These are phyloP conservation scores for Talaromyces sp. DNA, from an alignment of 2,329 filamentous ascomycete genomes.

Conservation along the genomic window DNA sequence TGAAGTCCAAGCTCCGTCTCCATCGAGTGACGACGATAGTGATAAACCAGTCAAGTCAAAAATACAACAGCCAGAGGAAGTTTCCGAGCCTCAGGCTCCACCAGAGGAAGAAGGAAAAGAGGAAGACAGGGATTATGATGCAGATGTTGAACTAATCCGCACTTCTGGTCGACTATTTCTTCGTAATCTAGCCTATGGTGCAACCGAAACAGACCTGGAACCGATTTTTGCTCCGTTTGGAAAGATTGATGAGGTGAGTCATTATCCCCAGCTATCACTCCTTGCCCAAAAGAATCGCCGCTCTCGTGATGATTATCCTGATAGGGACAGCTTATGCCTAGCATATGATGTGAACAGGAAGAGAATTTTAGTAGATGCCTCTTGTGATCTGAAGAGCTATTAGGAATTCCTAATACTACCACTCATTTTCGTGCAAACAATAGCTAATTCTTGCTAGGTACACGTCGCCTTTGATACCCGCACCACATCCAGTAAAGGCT, in stretches of 20 bases:
- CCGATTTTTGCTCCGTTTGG: conserved; percentile 67
- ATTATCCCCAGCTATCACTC: conserved; percentile 12
- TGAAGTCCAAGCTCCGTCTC: conserved; percentile 32
- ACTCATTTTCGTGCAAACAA: conserved; percentile 20
- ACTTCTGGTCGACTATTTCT: conserved; percentile 77
- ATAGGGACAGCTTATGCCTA: conserved; percentile 99
- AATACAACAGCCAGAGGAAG: conserved; percentile 1
- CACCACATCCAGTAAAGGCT: conserved; percentile 75
- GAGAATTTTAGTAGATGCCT: conserved; percentile 99
- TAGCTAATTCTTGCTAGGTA: conserved; percentile 58
- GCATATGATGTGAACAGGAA: conserved; percentile 76
- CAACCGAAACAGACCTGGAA: conserved; percentile 71
- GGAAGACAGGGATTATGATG: conserved; percentile 26
- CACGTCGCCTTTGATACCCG: conserved; percentile 72
- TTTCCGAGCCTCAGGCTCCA: conserved; percentile 2
- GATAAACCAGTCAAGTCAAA: neutral
- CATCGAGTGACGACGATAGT: conserved; percentile 9
- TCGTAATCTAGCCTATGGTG: conserved; percentile 78
- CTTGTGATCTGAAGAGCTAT: conserved; percentile 67
- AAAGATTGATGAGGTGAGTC: conserved; percentile 77
- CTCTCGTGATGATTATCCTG: conserved; percentile 89
- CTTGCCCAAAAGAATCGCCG: conserved; percentile 12
- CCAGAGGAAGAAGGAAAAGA: conserved; percentile 12
- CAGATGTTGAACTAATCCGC: conserved; percentile 58
- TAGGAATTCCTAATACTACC: neutral